phyloP scores from a whole-genome alignment of 2,329 filamentous ascomycete genomes.

The Penicillium brasilianum region DNA sequence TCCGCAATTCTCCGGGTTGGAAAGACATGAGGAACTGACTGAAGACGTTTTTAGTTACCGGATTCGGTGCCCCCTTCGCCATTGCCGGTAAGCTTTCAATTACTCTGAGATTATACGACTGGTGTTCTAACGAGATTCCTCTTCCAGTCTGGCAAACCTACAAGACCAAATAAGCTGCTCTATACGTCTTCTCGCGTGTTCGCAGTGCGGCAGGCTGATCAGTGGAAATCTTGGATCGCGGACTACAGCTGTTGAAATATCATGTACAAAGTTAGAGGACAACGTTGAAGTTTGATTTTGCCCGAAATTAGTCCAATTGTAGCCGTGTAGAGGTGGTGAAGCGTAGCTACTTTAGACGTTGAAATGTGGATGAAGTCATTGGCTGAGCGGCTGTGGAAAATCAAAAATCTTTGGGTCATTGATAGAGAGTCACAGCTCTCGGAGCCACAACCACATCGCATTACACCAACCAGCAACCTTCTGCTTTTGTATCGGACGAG shows the following conservation, averaged over 20 bases:
- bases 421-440: conserved; percentile 31
- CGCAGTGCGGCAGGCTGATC: conserved; percentile 27
- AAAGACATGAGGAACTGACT: conserved; percentile 43
- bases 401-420: conserved; percentile 45
- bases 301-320: conserved; percentile 18
- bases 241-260: conserved; percentile 37
- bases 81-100: conserved; percentile 63
- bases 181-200: conserved; percentile 25
- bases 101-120: background rate
- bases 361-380: conserved; percentile 52
- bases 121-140: conserved; percentile 31
- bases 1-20: conserved; percentile 7
- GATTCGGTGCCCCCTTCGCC: conserved; percentile 65
- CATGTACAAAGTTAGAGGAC: conserved; percentile 49
- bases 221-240: conserved; percentile 30
- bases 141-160: conserved; percentile 68
- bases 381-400: conserved; percentile 46
- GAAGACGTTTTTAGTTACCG: conserved; percentile 52
- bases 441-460: conserved; percentile 24
- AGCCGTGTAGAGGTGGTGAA: conserved; percentile 26
- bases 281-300: conserved; percentile 33
- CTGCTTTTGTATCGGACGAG: background rate
- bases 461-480: background rate
- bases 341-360: conserved; percentile 30
- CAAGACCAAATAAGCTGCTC: conserved; percentile 58